Evolutionary conservation across 2,329 filamentous ascomycete species (phyloP), one percentile per base, ranked within the genome.

Genomic region (Byssothecium circinans): DNA sequence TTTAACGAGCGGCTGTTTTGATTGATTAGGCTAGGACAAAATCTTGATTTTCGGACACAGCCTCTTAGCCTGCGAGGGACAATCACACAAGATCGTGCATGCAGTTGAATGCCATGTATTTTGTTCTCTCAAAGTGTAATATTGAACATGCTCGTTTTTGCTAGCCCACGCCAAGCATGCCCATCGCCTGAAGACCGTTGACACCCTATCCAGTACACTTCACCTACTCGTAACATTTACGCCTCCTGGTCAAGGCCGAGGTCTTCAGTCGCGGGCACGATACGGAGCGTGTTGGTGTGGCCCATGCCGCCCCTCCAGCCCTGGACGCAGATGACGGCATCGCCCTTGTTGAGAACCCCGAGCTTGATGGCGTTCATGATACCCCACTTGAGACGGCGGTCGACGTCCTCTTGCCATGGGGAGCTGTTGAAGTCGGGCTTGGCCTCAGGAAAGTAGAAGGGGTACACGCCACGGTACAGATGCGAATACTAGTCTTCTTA

Each of bases 381-480:
- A 72, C 89, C 94, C 91, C 92, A 99, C 82, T 92, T 96, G 75
- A 99, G 89, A 70, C 94, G 90, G 72, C 86, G 85, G 78, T 99
- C 94, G 63, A 99, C 94, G 75, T 99, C 92, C 80, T 97, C 91
- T 79, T 99, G 94, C 94, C 94, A 99, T 77, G 95, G 91, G 67
- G 87, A 84, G 75, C 87, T 83, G 72, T 81, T 83, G 77, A 97
- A 99, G 79, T 99, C 90, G 63, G 94, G 94, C 85, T 97, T 97
- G 65, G 79, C 76, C 79, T 96, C 88, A 44, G 87, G 83, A 82
- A 96, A 97, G 67, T 88, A 81, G 87, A 99, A 99, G 49, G 94
- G 94, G 73, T 96, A 99, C 54, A 99, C 92, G 64, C 94, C 94
- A 70, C 94, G 92, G 80, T 96, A 97, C 73, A 99, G 77, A 75